Evolutionary conservation across 768 basidiomycete genomes (phyloP).

Genomic region (Udeniomyces megalosporus): DNA sequence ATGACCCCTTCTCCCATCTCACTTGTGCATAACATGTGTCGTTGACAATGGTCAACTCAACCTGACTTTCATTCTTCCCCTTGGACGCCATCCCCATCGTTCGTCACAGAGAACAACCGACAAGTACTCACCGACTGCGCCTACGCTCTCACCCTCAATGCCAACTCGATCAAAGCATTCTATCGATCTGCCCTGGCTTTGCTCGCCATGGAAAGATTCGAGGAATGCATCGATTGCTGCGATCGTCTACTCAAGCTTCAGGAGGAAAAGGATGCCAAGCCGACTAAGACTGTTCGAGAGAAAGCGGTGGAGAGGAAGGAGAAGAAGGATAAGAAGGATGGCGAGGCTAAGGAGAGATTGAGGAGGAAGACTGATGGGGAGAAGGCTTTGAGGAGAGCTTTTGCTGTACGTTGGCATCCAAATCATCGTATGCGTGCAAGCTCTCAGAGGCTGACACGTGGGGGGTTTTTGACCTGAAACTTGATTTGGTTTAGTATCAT

Average conservation of each 20-base stretch:
- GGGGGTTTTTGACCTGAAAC: not conserved
- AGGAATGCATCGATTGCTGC: conserved; percentile 75
- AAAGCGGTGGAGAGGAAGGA: conserved; percentile 40
- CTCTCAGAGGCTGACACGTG: too few species aligned
- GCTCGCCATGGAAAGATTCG: conserved; percentile 50
- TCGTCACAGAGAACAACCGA: conserved; percentile 61
- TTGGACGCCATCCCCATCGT: too few species aligned
- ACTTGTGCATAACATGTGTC: too few species aligned
- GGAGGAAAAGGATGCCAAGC: conserved; percentile 38
- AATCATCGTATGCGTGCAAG: too few species aligned
- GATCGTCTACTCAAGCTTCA: conserved; percentile 21
- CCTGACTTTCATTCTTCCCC: not conserved
- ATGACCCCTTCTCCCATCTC: not conserved
- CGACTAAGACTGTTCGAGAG: conserved; percentile 24
- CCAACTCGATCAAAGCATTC: conserved; percentile 58
- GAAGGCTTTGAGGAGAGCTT: conserved; percentile 41
- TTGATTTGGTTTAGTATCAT: conserved; percentile 44
- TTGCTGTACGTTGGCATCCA: conserved; percentile 48
- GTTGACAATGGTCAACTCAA: not conserved
- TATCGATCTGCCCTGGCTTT: conserved; percentile 73
- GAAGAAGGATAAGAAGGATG: conserved; percentile 7
- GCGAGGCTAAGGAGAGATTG: conserved; percentile 19
- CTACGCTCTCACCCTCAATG: conserved; percentile 46
- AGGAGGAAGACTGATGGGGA: conserved; percentile 35
- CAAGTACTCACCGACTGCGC: conserved; percentile 74